Conservation (phyloP, 257 asterid genomes). For the Primulina tabacum region DNA sequence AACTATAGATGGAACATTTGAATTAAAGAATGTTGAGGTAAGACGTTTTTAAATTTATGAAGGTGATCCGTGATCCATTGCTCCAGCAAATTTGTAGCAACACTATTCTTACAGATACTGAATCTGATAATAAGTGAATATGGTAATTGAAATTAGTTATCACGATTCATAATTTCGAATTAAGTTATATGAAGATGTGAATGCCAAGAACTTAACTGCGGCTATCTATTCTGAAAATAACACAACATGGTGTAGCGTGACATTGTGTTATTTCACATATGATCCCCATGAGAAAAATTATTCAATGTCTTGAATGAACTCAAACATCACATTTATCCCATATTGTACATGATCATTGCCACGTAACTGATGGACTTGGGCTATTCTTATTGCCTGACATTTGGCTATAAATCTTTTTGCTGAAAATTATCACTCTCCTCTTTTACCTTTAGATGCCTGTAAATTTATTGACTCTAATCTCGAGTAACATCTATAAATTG, state of each 20-base stretch:
- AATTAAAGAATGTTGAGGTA: constrained; percentile 67
- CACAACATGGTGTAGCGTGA: background rate
- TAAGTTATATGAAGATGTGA: background rate
- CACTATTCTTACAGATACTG: constrained; percentile 6
- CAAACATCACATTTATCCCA: background rate
- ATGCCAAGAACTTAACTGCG: constrained; percentile 9
- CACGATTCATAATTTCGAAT: background rate
- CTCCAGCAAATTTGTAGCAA: constrained; percentile 5
- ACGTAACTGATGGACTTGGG: background rate
- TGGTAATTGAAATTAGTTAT: constrained; percentile 9
- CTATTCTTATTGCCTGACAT: background rate
- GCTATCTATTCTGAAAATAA: background rate
- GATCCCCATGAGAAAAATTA: background rate
- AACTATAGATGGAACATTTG: constrained; percentile 63
- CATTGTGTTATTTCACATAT: background rate
- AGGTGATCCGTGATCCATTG: constrained; percentile 11
- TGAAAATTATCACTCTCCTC: background rate
- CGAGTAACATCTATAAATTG: constrained; percentile 11
- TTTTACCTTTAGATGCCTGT: background rate
- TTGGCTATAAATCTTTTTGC: constrained; percentile 17
- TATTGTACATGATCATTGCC: background rate
- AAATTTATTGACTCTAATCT: background rate
- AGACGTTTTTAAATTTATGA: constrained; percentile 5
- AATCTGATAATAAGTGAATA: too few relatives aligned
- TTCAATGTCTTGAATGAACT: background rate